Base-by-base conservation (phyloP, 2,329 filamentous ascomycete species). In the Xylaria polymorpha region DNA sequence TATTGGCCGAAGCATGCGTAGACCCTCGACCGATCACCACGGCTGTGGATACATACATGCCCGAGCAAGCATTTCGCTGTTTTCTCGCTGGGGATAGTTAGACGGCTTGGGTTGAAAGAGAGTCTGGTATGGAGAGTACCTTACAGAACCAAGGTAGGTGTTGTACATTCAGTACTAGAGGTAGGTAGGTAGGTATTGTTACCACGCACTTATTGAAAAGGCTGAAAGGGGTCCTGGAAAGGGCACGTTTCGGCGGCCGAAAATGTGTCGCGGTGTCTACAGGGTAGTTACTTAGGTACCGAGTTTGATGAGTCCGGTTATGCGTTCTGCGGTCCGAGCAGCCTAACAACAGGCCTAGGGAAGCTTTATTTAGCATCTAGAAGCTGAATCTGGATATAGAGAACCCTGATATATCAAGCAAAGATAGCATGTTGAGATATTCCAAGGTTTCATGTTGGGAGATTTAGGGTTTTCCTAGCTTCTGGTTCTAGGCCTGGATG, bases 171-270 rank as follows among this genome's bases (percentile, higher is more conserved):
- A 20, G 44, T 10, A 10, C 37, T 10, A 41, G 14, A 2, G 1
- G 1, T 37, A 37, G 35, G 35, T 1, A 37, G 3, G 7, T 12
- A 29, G 25, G 25, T 37, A 37, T 8, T 8, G 35, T 37, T 37
- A 37, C 35, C 25, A 4, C 25, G 25, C 46, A 22, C n/a, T 48
- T 53, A 25, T 35, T 12, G 25, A 3, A 22, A 64, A 58, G 32
- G 22, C 32, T 20, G 14, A 15, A 35, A 7, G 25, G 25, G 25
- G 2, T 29, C 25, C 4, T 29, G 25, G 25, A 29, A 29, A 29
- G 53, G 46, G 7, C 58, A 60, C 29, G 65, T 53, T 64, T 64
- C 48, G 48, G 48, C 25, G 48, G 22, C 15, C 48, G 15, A 51
- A 51, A 29, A 18, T 32, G 18, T 53, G 50, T 53, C 50, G 29